Conservation (phyloP, 1,139 yeast species). For the Scheffersomyces titani region DNA sequence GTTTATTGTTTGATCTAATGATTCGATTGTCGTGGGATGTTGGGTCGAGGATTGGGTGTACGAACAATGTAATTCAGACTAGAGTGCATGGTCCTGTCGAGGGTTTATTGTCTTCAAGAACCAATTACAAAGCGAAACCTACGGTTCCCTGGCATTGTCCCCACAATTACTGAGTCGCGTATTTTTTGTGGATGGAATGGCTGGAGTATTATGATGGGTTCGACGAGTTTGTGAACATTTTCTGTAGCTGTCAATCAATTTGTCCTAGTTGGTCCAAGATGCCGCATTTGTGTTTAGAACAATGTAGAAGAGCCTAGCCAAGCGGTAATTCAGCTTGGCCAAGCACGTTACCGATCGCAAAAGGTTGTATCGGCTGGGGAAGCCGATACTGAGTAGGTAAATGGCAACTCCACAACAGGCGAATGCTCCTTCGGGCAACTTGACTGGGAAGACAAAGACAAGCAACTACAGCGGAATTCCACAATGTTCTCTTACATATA, state of each 20-base stretch:
- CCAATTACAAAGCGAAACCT: neutral
- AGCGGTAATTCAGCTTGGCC: neutral
- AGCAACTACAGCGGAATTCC: neutral
- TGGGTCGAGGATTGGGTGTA: neutral
- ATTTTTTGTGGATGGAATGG: neutral
- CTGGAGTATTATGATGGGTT: neutral
- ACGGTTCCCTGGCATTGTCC: neutral
- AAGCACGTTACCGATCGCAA: neutral
- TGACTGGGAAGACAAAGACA: neutral
- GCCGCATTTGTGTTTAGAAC: neutral
- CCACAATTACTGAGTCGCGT: neutral
- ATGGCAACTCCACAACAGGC: neutral
- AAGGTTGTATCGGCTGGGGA: neutral
- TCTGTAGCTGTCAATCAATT: neutral
- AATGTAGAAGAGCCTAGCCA: neutral
- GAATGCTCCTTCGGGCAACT: neutral
- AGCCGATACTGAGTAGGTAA: neutral
- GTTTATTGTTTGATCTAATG: neutral
- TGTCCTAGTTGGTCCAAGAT: neutral
- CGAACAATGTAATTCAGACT: neutral
- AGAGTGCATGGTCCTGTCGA: neutral
- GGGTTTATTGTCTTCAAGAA: neutral
- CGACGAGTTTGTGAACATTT: neutral
- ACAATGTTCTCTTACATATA: neutral
- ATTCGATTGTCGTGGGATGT: neutral